phyloP scores from a whole-genome alignment of 164 flowering plant species.

The Cinnamomum chago region DNA sequence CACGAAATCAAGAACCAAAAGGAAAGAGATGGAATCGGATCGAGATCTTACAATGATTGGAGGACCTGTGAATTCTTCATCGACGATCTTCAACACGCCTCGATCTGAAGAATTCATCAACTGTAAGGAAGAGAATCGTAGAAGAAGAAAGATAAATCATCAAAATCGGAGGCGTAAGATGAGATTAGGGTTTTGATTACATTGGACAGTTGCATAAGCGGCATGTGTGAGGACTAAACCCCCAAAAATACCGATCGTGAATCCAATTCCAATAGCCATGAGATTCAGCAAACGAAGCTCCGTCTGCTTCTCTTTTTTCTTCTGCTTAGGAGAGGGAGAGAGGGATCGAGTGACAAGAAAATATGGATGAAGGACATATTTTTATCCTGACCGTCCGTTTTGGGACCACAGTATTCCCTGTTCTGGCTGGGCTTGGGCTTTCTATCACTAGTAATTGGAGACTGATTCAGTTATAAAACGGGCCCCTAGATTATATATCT shows the following conservation, averaged over 20 bases:
- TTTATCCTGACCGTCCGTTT: too few relatives aligned
- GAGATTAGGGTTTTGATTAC: slow-evolving; percentile 25
- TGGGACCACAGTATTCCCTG: too few relatives aligned
- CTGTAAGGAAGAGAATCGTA: not conserved
- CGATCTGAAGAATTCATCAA: slow-evolving; percentile 49
- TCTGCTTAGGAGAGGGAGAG: not conserved
- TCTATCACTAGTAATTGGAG: too few relatives aligned
- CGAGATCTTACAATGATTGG: slow-evolving; percentile 49
- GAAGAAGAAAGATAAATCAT: not conserved
- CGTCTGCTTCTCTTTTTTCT: not conserved
- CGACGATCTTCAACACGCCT: slow-evolving; percentile 81
- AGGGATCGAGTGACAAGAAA: not conserved
- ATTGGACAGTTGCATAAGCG: slow-evolving; percentile 63
- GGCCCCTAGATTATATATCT: too few relatives aligned
- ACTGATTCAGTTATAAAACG: too few relatives aligned
- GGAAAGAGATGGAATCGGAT: slow-evolving; percentile 2
- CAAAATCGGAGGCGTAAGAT: not conserved
- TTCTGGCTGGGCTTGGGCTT: too few relatives aligned
- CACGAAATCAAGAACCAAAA: not conserved
- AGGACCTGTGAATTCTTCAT: slow-evolving; percentile 86
- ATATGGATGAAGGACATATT: too few relatives aligned
- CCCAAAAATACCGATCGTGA: slow-evolving; percentile 41
- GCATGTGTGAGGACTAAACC: slow-evolving; percentile 47
- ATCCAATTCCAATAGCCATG: slow-evolving; percentile 26
- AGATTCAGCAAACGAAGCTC: not conserved